Evolutionary conservation across 441 rosid species (phyloP), one percentile per base, ranked within the genome.

Genomic region (Euphorbia celastroides): DNA sequence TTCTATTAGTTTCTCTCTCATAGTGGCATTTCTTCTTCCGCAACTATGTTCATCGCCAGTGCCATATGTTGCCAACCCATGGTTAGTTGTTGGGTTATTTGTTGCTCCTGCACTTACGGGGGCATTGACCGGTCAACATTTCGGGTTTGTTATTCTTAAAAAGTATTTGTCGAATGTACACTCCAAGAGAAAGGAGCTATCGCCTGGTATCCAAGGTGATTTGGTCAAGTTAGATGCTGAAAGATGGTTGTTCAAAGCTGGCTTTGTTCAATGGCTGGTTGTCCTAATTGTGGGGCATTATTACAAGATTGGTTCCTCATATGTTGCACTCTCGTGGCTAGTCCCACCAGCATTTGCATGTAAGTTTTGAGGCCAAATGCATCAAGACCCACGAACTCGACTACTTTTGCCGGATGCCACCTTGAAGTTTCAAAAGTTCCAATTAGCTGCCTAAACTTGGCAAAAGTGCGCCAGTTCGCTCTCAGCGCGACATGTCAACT

Each of bases 271-370:
- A 79, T 94, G 99, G 99, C 75, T 92, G 70, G 69, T 85, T 79
- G 82, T 94, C 77, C 82, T 94, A 54, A 71, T 72, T 14, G 17
- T 86, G 0, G 97, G 96, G 77, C 87, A 86, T 67, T 94, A 92
- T 75, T 89, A 77, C 67, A 85, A 76, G 74, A 67, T 92, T 55
- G 94, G 97, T 63, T 89, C 98, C 68, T 78, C 98, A 32, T 94
- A 82, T 79, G 25, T 94, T 70, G 97, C 99, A 57, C 78, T 94
- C 38, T 80, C 84, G 73, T 94, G 98, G 98, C 85, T 94, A 44
- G 85, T 78, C 81, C 88, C 94, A 32, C 99, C 99, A 14, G 93
- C 94, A 61, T 89, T 92, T 81, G 83, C 99, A 73, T 94, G 99
- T 94, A 87, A 94, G 96, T n/a, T n/a, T n/a, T n/a, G n/a, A n/a